These are phyloP conservation scores for Aureobasidium subglaciale DNA, from an alignment of 2,329 filamentous ascomycete species.

Conservation along the genomic window DNA sequence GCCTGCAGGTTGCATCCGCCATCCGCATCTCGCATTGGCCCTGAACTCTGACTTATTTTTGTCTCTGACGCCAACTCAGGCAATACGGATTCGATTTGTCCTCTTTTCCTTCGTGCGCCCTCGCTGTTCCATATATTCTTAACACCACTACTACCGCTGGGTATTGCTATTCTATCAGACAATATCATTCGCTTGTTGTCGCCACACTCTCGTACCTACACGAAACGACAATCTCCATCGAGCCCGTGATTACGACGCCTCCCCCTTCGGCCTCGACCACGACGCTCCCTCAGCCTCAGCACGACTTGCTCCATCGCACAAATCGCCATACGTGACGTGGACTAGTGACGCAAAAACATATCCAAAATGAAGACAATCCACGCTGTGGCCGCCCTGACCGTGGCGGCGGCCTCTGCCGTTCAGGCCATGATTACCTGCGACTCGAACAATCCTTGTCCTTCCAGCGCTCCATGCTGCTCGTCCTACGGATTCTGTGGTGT, in stretches of 20 bases:
- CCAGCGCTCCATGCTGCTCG: conserved; percentile 30
- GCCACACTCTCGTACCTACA: background rate
- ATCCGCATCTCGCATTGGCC: conserved; percentile 8
- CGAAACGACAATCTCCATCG: background rate
- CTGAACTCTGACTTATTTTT: conserved; percentile 12
- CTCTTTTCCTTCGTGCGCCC: background rate
- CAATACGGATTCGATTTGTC: background rate
- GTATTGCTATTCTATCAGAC: background rate
- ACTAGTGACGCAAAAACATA: background rate
- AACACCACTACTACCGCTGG: background rate
- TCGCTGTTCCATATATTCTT: background rate
- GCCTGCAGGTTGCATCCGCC: conserved; percentile 3
- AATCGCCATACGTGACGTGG: background rate
- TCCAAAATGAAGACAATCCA: conserved; percentile 8
- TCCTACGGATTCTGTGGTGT: conserved; percentile 82
- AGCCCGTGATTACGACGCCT: conserved; percentile 8
- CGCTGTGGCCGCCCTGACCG: conserved; percentile 20
- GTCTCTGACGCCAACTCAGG: conserved; percentile 4
- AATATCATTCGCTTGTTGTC: conserved; percentile 8
- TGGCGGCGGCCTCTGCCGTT: conserved; percentile 26
- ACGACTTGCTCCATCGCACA: background rate
- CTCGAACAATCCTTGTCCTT: conserved; percentile 25
- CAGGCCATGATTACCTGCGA: conserved; percentile 26
- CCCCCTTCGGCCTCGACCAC: conserved; percentile 3
- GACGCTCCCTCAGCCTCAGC: conserved; percentile 2